Evolutionary conservation across 495 filamentous ascomycete genomes (phyloP).

Genomic region (Usnea hakonensis): DNA sequence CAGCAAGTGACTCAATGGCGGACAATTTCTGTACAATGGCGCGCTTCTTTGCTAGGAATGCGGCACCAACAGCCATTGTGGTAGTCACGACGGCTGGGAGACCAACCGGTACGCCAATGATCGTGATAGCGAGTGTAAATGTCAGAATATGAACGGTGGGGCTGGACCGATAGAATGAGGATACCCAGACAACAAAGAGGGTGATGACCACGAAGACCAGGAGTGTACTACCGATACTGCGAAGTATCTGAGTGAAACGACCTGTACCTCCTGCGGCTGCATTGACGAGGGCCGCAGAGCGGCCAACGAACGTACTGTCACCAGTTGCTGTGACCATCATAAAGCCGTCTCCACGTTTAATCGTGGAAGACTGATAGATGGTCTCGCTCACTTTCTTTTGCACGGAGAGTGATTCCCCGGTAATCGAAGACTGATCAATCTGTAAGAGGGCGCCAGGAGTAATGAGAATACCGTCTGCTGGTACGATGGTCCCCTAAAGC

Average conservation of each 20-base stretch:
- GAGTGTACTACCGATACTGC: slow-evolving; percentile 67
- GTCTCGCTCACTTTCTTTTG: slow-evolving; percentile 71
- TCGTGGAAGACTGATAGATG: slow-evolving; percentile 74
- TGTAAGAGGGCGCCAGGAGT: slow-evolving; percentile 74
- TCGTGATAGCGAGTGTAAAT: slow-evolving; percentile 69
- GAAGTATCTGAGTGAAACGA: slow-evolving; percentile 85
- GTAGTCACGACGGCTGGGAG: slow-evolving; percentile 68
- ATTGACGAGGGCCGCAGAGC: slow-evolving; percentile 76
- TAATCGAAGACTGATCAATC: slow-evolving; percentile 87
- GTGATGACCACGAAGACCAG: slow-evolving; percentile 74
- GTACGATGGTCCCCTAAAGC: slow-evolving; percentile 65
- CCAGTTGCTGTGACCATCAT: slow-evolving; percentile 75
- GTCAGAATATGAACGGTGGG: slow-evolving; percentile 65
- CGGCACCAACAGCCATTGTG: slow-evolving; percentile 66
- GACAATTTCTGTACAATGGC: slow-evolving; percentile 72
- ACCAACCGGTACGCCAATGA: slow-evolving; percentile 71
- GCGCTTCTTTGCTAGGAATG: slow-evolving; percentile 66
- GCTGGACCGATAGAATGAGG: slow-evolving; percentile 80
- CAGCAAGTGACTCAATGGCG: slow-evolving; percentile 67
- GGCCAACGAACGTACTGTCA: slow-evolving; percentile 83
- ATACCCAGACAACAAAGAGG: slow-evolving; percentile 74
- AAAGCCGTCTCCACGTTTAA: slow-evolving; percentile 83
- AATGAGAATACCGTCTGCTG: slow-evolving; percentile 79
- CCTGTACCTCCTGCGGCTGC: slow-evolving; percentile 61
- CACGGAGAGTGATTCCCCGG: slow-evolving; percentile 85